Conservation (phyloP, 1,284 basidiomycete species). For the Mycosarcoma maydis region DNA sequence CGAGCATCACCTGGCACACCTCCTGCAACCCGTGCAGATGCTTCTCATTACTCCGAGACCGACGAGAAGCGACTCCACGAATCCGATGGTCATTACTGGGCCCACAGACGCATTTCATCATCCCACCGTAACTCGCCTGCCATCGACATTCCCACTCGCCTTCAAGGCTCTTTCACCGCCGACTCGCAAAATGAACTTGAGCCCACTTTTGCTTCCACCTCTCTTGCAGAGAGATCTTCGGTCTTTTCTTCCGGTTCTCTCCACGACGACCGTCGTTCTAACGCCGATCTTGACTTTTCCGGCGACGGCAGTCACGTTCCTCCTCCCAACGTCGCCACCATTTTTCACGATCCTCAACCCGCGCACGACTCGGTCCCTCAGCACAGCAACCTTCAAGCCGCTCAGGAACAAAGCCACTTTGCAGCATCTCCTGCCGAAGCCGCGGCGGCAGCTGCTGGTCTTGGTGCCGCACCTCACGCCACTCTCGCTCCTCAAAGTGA, state of each 20-base stretch:
- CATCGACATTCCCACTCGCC: conserved; percentile 32
- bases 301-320: conserved; percentile 45
- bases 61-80: conserved; percentile 59
- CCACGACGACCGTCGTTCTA: conserved; percentile 34
- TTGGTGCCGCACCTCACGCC: conserved; percentile 44
- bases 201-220: conserved; percentile 35
- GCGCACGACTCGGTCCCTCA: conserved; percentile 15
- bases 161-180: conserved; percentile 37
- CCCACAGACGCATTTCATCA: conserved; percentile 45
- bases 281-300: conserved; percentile 41
- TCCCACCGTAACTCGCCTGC: conserved; percentile 28
- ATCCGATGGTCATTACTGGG: conserved; percentile 51
- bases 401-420: conserved; percentile 29
- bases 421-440: conserved; percentile 56
- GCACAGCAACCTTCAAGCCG: conserved; percentile 16
- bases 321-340: conserved; percentile 47
- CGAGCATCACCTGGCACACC: conserved; percentile 31
- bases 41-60: conserved; percentile 51
- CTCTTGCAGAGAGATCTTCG: conserved; percentile 35
- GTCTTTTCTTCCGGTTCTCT: conserved; percentile 34
- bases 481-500: conserved; percentile 1
- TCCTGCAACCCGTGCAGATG: conserved; percentile 37
- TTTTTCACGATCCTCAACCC: conserved; percentile 23
- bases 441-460: conserved; percentile 50
- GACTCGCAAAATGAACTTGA: conserved; percentile 39